Evolutionary conservation across 495 filamentous ascomycete genomes (phyloP), one percentile per base, ranked within the genome.

Genomic region (Penicillium canariense): DNA sequence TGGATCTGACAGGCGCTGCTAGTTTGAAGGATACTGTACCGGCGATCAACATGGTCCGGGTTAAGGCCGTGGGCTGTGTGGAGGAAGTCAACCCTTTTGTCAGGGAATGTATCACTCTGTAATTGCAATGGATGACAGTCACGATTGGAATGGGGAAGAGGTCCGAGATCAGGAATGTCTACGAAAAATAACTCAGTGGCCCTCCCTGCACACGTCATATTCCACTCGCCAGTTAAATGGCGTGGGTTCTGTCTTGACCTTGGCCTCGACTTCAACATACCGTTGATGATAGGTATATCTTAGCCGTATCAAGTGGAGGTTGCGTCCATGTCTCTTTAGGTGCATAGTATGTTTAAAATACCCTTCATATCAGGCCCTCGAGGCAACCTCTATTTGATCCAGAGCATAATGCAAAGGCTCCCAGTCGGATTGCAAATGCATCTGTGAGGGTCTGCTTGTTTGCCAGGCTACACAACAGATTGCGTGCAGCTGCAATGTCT

Each of bases 181-280:
- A 42, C 3, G 38, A 7, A 10, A n/a, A 42, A 42, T 25, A 12
- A 39, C 8, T 38, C 10, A 25, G 7, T 8, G 20, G 10, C 20
- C 6, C 38, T 40, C 20, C 6, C 38, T 40, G 34, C 38, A 23
- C 23, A 11, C 23, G 8, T 40, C 18, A 4, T 15, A 17, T 36
- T n/a, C 31, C 5, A 4, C 34, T 18, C 5, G 12, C n/a, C 15
- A 4, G 34, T 18, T 7, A 18, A 38, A 18, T 7, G n/a, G 18
- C n/a, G 2, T 4, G 9, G 3, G 8, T 18, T 17, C 48, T 68
- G 75, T 46, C 68, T 74, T 11, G 30, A 8, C 18, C 1, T 5
- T 17, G 14, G 36, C 9, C 17, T n/a, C n/a, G n/a, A n/a, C n/a
- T n/a, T n/a, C n/a, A n/a, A n/a, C 2, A 17, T 1, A 36, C 34